These are phyloP conservation scores for Arthrinium puccinioides DNA, from an alignment of 2,329 filamentous ascomycete genomes.

Conservation along the genomic window DNA sequence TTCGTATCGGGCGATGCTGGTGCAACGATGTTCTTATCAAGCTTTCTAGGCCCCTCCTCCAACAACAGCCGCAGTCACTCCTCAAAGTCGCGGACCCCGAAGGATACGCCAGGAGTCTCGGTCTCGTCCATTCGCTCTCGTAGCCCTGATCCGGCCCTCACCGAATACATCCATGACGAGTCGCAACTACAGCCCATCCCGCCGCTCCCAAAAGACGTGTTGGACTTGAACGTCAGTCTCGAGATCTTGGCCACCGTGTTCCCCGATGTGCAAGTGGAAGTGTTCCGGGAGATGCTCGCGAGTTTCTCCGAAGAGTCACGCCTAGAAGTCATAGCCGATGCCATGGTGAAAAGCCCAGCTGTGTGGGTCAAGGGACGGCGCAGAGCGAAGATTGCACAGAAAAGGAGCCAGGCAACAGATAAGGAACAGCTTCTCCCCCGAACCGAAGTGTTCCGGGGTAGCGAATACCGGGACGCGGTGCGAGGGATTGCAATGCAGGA, in stretches of 20 bases:
- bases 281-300: conserved; percentile 73
- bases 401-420: conserved; percentile 22
- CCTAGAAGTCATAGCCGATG: conserved; percentile 69
- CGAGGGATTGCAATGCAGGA: conserved; percentile 63
- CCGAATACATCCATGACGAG: conserved; percentile 49
- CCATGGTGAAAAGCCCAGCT: conserved; percentile 63
- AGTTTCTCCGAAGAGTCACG: conserved; percentile 71
- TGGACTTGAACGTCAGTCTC: conserved; percentile 63
- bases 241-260: conserved; percentile 65
- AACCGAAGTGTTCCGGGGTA: conserved; percentile 60
- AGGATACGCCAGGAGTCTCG: neutral
- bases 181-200: conserved; percentile 40
- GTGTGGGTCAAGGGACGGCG: conserved; percentile 66
- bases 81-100: neutral
- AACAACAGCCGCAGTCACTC: neutral
- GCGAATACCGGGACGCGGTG: conserved; percentile 62
- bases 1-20: no score
- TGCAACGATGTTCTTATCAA: conserved; percentile 9
- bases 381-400: conserved; percentile 26
- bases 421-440: conserved; percentile 36
- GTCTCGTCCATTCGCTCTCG: conserved; percentile 6
- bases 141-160: conserved; percentile 12
- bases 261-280: conserved; percentile 73
- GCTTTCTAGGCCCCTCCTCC: neutral
- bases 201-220: conserved; percentile 53